Evolutionary conservation across 2,329 filamentous ascomycete species (phyloP).

Genomic region (Paraphaeosphaeria sporulosa): DNA sequence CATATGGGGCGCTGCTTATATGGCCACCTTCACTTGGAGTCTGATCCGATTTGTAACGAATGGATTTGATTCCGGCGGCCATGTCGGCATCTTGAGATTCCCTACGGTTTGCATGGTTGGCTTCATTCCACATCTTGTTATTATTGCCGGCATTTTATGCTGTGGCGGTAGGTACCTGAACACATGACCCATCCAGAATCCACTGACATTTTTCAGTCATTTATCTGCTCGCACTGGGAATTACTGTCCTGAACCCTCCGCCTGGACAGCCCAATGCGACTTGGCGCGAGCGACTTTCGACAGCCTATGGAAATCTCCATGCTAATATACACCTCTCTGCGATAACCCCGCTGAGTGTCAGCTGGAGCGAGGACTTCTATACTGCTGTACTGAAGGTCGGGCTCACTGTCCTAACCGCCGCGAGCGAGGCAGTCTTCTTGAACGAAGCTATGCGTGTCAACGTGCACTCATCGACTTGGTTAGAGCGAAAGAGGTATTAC

Average conservation of each 20-base stretch:
- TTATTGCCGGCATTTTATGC: conserved; percentile 77
- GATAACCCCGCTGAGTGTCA: conserved; percentile 71
- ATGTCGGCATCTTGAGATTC: conserved; percentile 79
- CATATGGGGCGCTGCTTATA: conserved; percentile 90
- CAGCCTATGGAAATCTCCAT: conserved; percentile 88
- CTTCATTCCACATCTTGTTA: conserved; percentile 92
- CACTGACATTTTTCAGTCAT: conserved; percentile 57
- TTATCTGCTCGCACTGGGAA: conserved; percentile 76
- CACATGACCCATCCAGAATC: no score
- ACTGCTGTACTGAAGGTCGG: conserved; percentile 86
- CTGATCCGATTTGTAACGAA: conserved; percentile 57
- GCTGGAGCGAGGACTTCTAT: conserved; percentile 93
- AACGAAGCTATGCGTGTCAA: conserved; percentile 85
- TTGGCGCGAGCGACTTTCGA: conserved; percentile 67
- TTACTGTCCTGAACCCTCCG: conserved; percentile 75
- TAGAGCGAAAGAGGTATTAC: conserved; percentile 83
- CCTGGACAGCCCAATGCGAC: conserved; percentile 56
- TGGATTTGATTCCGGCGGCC: conserved; percentile 52
- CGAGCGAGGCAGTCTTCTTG: conserved; percentile 93
- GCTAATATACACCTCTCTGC: conserved; percentile 84
- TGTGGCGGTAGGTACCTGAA: conserved; percentile 59
- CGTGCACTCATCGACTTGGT: conserved; percentile 81
- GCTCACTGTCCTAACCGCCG: conserved; percentile 88
- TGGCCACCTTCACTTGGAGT: conserved; percentile 83
- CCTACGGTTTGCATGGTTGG: conserved; percentile 95